Base-by-base conservation (phyloP, 2,329 filamentous ascomycete genomes). In the Lachnellula occidentalis region DNA sequence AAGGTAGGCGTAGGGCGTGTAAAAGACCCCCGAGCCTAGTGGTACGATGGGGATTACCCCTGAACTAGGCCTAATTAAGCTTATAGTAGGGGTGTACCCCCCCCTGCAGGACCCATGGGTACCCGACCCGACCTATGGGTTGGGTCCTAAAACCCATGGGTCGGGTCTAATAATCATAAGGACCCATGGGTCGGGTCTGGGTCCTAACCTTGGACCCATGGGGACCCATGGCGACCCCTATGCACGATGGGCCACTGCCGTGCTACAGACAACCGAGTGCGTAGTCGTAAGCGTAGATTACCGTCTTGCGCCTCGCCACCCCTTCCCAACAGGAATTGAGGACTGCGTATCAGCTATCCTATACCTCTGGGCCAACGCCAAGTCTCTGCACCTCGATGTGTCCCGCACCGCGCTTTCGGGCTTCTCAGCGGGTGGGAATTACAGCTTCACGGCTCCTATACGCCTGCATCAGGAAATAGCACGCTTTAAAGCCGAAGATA, bases 211-310 rank as follows among this genome's bases (percentile, higher is more conserved):
- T n/a, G n/a, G n/a, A n/a, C n/a, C n/a, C n/a, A n/a, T n/a, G n/a
- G n/a, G n/a, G n/a, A n/a, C n/a, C n/a, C n/a, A n/a, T n/a, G n/a
- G n/a, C n/a, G n/a, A n/a, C n/a, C n/a, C n/a, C n/a, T n/a, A 86
- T 59, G 77, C 79, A 6, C 76, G 80, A 15, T 85, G 81, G 72
- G 78, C 77, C 11, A 74, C 76, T 5, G 71, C 75, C 41, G 76
- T 82, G 5, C 69, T 78, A 45, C 70, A 77, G 45, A 74, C 79
- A 47, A 80, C 68, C 34, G 59, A 54, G 8, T 62, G 67, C 2
- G 71, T 86, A 19, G 78, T 85, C 50, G 76, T 86, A 58, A 79
- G 77, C 4, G 80, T 85, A 60, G 80, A 84, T 58, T 87, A 87
- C 66, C 79, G 84, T 12, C 76, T 86, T 1, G 81, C 83, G 0